Base-by-base conservation (phyloP, 768 basidiomycete species). In the Podaxis carcinomalis region DNA sequence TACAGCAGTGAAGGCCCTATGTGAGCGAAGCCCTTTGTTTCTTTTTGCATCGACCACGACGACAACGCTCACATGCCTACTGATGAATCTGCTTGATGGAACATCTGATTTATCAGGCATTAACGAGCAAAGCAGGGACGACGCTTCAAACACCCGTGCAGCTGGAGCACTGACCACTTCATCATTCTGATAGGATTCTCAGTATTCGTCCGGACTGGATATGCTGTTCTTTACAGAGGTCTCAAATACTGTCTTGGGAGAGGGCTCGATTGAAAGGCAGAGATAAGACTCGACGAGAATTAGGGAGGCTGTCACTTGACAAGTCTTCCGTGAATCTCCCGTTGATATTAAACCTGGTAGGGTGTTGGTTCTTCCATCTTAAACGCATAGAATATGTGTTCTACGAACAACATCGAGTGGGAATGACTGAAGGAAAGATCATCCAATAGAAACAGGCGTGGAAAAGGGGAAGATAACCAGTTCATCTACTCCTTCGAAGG, bases 401-500 rank as follows among this genome's bases (percentile, higher is more conserved):
- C 6, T 16, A 40, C 3, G 16, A 13, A 40, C 39, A 16, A 40
- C 11, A 2, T 40, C 39, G 16, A 40, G 11, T 40, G 39, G 16
- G 11, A 40, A 16, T 40, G 39, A 40, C 11, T 16, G 39, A 10
- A 40, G 39, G 39, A 40, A 40, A 40, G 11, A 9, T 40, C 14
- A 6, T 40, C 11, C 39, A n/a, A 40, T n/a, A 40, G 5, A n/a
- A 40, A n/a, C 39, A 40, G 14, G 11, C 14, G 11, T 40, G 16
- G 13, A 40, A 13, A 40, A 19, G n/a, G 32, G 32, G 1, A 9
- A 32, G 32, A 44, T 9, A 19, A n/a, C n/a, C 42, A 44, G 19
- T 19, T 14, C 7, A 21, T 37, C 53, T 61, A 61, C 23, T 60
- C 59, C 19, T 54, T 61, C 10, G 59, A 61, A 14, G 59, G 59